phyloP scores from a whole-genome alignment of 345 rosid species.

The Eucalyptus cloeziana region DNA sequence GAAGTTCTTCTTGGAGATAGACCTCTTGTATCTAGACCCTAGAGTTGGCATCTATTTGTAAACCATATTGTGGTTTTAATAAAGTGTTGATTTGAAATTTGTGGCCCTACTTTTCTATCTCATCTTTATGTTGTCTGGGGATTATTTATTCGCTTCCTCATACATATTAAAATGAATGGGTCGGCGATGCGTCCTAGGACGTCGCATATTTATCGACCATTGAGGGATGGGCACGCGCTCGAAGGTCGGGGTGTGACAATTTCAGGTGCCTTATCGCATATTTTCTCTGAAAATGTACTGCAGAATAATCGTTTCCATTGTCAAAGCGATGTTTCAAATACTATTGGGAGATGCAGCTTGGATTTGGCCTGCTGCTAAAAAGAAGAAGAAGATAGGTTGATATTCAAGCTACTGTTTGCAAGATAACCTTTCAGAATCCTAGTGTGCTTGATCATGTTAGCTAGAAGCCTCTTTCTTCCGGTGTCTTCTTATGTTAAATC shows the following conservation, averaged over 20 bases:
- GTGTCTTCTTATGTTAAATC: neutral
- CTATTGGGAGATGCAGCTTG: neutral
- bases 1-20: no score
- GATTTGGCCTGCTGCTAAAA: neutral
- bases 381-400: neutral
- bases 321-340: neutral
- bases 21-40: no score
- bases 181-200: fast-evolving
- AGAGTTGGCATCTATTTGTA: no score
- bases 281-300: neutral
- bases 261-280: neutral
- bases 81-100: no score
- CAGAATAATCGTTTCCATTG: neutral
- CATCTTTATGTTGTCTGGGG: no score
- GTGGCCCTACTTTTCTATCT: no score
- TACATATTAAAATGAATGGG: no score
- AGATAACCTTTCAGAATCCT: neutral
- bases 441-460: neutral
- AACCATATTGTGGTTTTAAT: no score
- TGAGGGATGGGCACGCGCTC: no score
- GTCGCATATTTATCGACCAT: no score
- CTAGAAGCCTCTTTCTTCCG: neutral
- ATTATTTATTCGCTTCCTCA: no score
- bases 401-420: neutral
- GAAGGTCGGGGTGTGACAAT: no score